Evolutionary conservation across 1,284 basidiomycete genomes (phyloP).

Genomic region (Heterobasidion occidentale): DNA sequence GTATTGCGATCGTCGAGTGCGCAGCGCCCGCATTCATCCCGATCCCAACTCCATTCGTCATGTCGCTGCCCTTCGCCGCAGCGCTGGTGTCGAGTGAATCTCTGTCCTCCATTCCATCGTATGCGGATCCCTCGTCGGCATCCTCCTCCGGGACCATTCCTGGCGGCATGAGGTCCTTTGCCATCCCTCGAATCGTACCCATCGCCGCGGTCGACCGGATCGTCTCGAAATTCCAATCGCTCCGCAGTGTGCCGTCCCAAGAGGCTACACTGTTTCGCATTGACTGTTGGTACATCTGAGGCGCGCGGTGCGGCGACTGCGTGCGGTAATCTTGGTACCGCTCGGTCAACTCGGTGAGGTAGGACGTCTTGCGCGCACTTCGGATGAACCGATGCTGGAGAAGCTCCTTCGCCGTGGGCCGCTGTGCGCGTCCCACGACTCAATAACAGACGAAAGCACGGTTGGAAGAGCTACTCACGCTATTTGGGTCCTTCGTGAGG

Average conservation of each 20-base stretch:
- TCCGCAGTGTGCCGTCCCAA: constrained; percentile 75
- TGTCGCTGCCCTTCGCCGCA: constrained; percentile 63
- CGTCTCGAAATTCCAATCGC: constrained; percentile 96
- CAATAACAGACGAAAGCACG: constrained; percentile 11
- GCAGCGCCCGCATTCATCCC: constrained; percentile 46
- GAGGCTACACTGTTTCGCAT: constrained; percentile 40
- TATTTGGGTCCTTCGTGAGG: constrained; percentile 85
- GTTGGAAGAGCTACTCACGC: constrained; percentile 37
- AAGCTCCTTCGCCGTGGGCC: constrained; percentile 86
- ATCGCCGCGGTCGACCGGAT: constrained; percentile 66
- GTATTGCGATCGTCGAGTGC: constrained; percentile 70
- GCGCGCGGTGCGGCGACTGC: constrained; percentile 46
- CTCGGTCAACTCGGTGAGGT: constrained; percentile 83
- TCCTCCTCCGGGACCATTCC: constrained; percentile 40
- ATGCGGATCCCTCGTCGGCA: constrained; percentile 31
- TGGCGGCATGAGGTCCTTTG: constrained; percentile 53
- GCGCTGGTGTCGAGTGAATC: constrained; percentile 49
- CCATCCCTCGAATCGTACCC: constrained; percentile 65
- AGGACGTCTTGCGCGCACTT: constrained; percentile 72
- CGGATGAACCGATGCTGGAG: constrained; percentile 91
- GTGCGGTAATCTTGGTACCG: constrained; percentile 66
- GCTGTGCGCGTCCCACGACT: constrained; percentile 32
- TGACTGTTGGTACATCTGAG: constrained; percentile 43
- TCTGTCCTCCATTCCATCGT: constrained; percentile 17
- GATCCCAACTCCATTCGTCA: constrained; percentile 20